Evolutionary conservation across 176 grass and related monocot species (phyloP).

Genomic region (Phragmites australis): DNA sequence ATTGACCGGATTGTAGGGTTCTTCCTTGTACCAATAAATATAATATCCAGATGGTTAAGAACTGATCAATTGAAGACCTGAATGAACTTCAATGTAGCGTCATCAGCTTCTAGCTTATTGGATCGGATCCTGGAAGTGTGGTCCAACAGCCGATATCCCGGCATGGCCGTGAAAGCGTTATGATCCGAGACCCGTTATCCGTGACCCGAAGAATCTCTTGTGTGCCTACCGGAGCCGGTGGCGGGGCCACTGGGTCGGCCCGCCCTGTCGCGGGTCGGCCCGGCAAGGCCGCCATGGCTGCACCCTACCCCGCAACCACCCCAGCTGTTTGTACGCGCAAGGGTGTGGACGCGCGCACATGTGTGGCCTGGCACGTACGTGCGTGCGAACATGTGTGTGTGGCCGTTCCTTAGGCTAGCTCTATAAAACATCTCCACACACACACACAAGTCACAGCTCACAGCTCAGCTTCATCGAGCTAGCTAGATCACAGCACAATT

Average conservation of each 20-base stretch:
- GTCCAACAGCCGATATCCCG: neutral
- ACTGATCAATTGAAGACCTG: neutral
- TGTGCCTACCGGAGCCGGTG: neutral
- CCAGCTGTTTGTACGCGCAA: constrained; percentile 12
- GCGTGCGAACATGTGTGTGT: neutral
- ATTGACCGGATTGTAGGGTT: neutral
- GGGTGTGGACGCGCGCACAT: constrained; percentile 16
- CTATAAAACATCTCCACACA: constrained; percentile 42
- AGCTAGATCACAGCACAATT: neutral
- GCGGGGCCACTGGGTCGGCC: constrained; percentile 26
- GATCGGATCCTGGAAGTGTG: neutral
- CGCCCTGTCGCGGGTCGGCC: constrained; percentile 41
- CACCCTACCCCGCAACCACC: constrained; percentile 49
- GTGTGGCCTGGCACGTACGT: neutral
- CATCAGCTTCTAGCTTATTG: too few species aligned
- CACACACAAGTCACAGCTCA: constrained; percentile 3
- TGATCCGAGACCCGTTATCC: neutral
- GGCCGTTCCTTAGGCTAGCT: neutral
- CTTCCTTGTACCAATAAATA: neutral
- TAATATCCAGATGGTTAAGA: neutral
- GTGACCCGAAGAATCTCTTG: neutral
- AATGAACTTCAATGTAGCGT: neutral
- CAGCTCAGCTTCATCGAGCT: neutral
- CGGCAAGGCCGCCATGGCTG: constrained; percentile 46
- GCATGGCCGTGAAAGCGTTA: too few species aligned